Evolutionary conservation across 2,329 filamentous ascomycete species (phyloP), one percentile per base, ranked within the genome.

Genomic region (Pleochaeta shiraiana): DNA sequence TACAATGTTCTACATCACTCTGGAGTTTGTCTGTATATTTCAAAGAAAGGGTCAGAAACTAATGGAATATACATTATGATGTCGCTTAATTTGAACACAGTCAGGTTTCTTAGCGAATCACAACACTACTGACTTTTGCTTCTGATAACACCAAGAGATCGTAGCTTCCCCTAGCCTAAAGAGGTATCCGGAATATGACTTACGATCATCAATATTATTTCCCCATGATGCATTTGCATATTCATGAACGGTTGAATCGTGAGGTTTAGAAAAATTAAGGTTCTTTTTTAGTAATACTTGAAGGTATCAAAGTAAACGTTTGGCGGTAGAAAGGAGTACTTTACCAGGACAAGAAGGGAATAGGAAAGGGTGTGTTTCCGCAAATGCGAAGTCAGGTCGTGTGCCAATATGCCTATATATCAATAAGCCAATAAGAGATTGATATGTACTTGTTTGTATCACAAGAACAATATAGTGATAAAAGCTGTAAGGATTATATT

Each of bases 111-210:
- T n/a, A n/a, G n/a, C n/a, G n/a, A n/a, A n/a, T n/a, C n/a, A n/a
- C n/a, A n/a, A n/a, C n/a, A 39, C 34, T 39, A 39, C 34, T 39
- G 34, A 39, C 34, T 39, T 39, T 39, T 39, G 34, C 34, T 39
- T 39, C 34, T 39, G 57, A 37, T 28, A 60, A 33, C 57, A 60
- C 57, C 57, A 60, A 24, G 57, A 60, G 24, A 60, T 60, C 19
- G 57, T 34, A 26, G 57, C 45, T 60, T 60, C 57, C 57, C 57
- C 57, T 60, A 60, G 57, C 19, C 57, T 34, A n/a, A 60, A 60
- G 33, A 60, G 28, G 5, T 60, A 60, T 60, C 28, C 57, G 37
- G 28, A 60, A 60, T 60, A 60, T 19, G 57, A 60, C 57, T 37
- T 60, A 34, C 57, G 57, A 60, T 60, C 57, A 37, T 60, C 57